Conservation (phyloP, 1,139 yeast species). For the Pneumocystis sp. region DNA sequence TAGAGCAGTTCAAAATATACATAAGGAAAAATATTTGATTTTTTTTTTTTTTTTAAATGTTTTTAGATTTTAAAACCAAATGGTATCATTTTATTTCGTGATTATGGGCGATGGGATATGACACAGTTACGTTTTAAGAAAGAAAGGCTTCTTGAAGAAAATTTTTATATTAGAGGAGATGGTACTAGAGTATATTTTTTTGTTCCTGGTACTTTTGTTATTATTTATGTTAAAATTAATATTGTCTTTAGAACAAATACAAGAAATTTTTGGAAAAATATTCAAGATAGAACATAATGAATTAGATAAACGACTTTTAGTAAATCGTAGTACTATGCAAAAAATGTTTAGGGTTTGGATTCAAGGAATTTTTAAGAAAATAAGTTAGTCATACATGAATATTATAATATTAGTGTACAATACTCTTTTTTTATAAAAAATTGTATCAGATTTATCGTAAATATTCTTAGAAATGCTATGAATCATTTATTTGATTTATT, state of each 20-base stretch:
- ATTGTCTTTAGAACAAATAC: not conserved
- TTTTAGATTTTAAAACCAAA: constrained; percentile 71
- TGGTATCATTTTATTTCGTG: constrained; percentile 77
- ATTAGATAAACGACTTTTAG: constrained; percentile 77
- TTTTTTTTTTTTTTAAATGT: not conserved
- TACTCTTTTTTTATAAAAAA: not conserved
- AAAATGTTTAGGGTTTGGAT: constrained; percentile 97
- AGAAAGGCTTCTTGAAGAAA: constrained; percentile 72
- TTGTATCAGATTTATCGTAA: not conserved
- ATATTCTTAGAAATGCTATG: not conserved
- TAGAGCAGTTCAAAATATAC: constrained; percentile 55
- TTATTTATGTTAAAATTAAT: constrained; percentile 27
- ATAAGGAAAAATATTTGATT: not conserved
- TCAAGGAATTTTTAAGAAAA: constrained; percentile 61
- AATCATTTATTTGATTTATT: constrained; percentile 33
- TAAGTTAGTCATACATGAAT: not conserved
- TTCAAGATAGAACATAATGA: constrained; percentile 64
- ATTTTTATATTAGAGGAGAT: constrained; percentile 92
- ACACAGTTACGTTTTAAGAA: constrained; percentile 92
- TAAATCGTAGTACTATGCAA: constrained; percentile 76
- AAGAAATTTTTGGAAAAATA: constrained; percentile 33
- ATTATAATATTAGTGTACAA: not conserved
- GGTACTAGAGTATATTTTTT: constrained; percentile 96
- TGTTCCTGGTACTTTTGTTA: constrained; percentile 46
- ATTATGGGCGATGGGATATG: constrained; percentile 88